Percentiles rank a stretch among this genome's conserved stretches.
Conservation (phyloP, 2,329 filamentous ascomycete species). For the Sclerotinia nivalis region DNA sequence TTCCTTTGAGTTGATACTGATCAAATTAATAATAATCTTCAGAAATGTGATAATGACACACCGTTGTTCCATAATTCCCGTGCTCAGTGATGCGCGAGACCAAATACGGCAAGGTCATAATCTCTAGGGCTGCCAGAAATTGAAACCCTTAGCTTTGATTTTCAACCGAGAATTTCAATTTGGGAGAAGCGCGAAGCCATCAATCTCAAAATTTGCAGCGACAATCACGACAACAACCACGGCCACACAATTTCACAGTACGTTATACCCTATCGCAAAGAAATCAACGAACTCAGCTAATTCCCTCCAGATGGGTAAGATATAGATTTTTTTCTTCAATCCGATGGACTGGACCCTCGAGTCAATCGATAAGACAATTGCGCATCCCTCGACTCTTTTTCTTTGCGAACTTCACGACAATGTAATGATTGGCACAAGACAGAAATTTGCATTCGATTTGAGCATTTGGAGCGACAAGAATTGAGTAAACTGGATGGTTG, state of each 20-base stretch:
- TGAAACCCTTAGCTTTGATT: conserved; percentile 26
- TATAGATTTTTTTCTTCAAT: conserved; percentile 34
- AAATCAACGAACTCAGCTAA: conserved; percentile 39
- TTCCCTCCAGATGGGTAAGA: conserved; percentile 62
- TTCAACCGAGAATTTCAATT: conserved; percentile 23
- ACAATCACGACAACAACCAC: conserved; percentile 50
- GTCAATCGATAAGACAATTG: conserved; percentile 6
- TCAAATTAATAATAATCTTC: neutral
- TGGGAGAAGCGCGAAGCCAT: conserved; percentile 20
- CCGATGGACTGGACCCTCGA: conserved; percentile 10
- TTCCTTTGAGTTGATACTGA: neutral
- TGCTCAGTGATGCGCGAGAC: neutral
- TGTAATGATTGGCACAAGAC: neutral
- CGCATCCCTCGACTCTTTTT: neutral
- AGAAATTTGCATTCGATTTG: neutral
- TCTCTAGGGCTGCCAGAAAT: conserved; percentile 23
- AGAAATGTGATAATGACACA: conserved; percentile 7
- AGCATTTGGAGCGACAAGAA: neutral
- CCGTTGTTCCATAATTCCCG: conserved; percentile 3
- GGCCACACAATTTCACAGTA: conserved; percentile 50
- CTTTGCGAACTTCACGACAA: neutral
- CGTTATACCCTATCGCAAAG: conserved; percentile 37
- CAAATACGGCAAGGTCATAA: conserved; percentile 13
- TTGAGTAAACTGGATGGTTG: neutral
- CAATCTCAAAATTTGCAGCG: conserved; percentile 30